Evolutionary conservation across 2,329 filamentous ascomycete species (phyloP).

Genomic region (Teratosphaeria gauchensis): DNA sequence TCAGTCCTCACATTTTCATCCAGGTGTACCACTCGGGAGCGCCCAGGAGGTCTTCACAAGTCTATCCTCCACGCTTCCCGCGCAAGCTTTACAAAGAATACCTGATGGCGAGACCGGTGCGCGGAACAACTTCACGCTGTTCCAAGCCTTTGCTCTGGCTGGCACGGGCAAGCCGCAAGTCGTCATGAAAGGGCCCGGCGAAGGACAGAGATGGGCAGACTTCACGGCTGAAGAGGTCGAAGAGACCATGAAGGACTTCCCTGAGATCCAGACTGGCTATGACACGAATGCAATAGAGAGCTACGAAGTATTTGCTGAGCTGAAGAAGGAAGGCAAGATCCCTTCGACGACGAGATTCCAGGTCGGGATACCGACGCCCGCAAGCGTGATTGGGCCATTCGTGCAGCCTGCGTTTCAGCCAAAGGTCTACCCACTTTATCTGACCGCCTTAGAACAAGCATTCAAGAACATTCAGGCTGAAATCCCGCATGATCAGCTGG

Average conservation of each 20-base stretch:
- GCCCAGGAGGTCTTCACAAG: neutral
- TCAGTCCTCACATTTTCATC: neutral
- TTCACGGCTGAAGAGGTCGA: conserved; percentile 1
- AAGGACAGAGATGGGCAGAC: neutral
- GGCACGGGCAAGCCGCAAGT: neutral
- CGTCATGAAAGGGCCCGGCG: neutral
- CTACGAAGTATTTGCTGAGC: conserved; percentile 12
- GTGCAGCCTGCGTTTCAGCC: conserved; percentile 10
- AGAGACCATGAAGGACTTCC: conserved; percentile 3
- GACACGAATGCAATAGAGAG: conserved; percentile 16
- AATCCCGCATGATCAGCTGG: conserved; percentile 17
- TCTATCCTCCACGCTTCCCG: neutral
- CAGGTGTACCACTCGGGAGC: neutral
- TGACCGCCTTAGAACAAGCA: conserved; percentile 10
- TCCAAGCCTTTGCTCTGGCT: neutral
- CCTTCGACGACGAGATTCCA: conserved; percentile 14
- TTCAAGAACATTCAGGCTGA: conserved; percentile 9
- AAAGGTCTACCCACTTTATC: conserved; percentile 17
- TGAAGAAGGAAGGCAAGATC: conserved; percentile 14
- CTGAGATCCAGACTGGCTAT: conserved; percentile 11
- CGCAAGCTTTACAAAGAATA: conserved; percentile 6
- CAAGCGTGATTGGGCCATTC: conserved; percentile 8
- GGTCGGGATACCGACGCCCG: conserved; percentile 15
- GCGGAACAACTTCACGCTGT: conserved; percentile 17
- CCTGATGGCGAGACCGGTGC: conserved; percentile 31